Conservation (phyloP, 306 rosid species). For the Lotus japonicus region DNA sequence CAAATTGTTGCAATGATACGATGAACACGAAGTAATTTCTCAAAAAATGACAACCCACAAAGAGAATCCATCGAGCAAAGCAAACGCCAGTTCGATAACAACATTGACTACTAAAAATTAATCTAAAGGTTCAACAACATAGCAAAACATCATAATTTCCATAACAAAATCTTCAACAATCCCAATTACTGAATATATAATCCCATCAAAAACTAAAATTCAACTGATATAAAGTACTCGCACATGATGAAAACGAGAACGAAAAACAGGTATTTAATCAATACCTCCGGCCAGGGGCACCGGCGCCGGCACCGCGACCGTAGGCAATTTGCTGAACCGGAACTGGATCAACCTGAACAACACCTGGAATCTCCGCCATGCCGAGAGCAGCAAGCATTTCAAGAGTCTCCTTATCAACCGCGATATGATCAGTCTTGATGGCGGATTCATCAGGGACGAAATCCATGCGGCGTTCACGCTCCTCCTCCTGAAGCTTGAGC, state of each 20-base stretch:
- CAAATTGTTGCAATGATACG: too few relatives aligned
- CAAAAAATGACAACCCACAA: too few relatives aligned
- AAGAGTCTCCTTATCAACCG: slow-evolving; percentile 52
- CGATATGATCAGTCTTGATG: slow-evolving; percentile 34
- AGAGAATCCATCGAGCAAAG: too few relatives aligned
- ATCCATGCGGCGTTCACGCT: slow-evolving; percentile 68
- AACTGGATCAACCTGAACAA: slow-evolving; percentile 35
- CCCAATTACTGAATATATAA: neutral
- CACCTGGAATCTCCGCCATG: slow-evolving; percentile 41
- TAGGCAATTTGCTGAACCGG: slow-evolving; percentile 27
- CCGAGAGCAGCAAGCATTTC: slow-evolving; percentile 57
- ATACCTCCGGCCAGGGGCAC: slow-evolving; percentile 43
- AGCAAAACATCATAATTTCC: neutral
- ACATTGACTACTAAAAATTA: neutral
- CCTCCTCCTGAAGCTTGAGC: slow-evolving; percentile 66
- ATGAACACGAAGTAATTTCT: too few relatives aligned
- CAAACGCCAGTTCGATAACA: neutral
- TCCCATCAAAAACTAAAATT: neutral
- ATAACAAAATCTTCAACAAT: neutral
- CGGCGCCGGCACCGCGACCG: slow-evolving; percentile 25
- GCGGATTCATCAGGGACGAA: slow-evolving; percentile 57
- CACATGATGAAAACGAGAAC: neutral
- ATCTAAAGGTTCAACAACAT: neutral
- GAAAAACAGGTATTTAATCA: neutral
- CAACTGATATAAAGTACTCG: neutral